These are phyloP conservation scores for Letharia lupina DNA, from an alignment of 495 filamentous ascomycete species.

Conservation along the genomic window DNA sequence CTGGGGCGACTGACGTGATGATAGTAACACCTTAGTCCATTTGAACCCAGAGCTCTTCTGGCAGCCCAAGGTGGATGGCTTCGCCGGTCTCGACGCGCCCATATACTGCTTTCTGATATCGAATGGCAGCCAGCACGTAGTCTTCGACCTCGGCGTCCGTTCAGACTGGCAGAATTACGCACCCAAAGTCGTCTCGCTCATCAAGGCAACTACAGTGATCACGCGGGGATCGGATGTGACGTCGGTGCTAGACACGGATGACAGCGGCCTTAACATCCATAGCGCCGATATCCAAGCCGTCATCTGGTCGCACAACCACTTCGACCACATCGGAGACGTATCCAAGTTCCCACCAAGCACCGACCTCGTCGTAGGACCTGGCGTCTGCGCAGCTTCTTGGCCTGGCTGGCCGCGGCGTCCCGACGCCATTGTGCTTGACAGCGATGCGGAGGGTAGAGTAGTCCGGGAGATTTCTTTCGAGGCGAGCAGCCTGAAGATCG, in stretches of 20 bases:
- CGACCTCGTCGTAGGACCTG: constrained; percentile 29
- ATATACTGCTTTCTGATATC: constrained; percentile 14
- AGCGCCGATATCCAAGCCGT: constrained; percentile 2
- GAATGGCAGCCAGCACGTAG: background rate
- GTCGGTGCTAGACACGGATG: constrained; percentile 41
- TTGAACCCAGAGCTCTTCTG: constrained; percentile 11
- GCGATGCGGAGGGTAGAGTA: constrained; percentile 31
- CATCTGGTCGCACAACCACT: constrained; percentile 43
- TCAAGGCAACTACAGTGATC: constrained; percentile 28
- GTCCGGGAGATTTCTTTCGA: constrained; percentile 38
- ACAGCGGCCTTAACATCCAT: constrained; percentile 33
- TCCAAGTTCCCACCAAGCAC: constrained; percentile 29
- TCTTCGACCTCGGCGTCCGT: constrained; percentile 53
- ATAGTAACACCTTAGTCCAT: constrained; percentile 11
- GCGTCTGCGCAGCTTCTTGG: constrained; percentile 23
- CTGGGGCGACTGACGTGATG: background rate
- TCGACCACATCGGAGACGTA: constrained; percentile 32
- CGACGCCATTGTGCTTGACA: constrained; percentile 18
- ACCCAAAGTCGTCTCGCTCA: constrained; percentile 26
- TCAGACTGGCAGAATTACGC: constrained; percentile 43
- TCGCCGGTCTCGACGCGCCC: constrained; percentile 9
- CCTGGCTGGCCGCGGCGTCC: constrained; percentile 27
- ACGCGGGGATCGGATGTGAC: constrained; percentile 39
- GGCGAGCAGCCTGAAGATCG: constrained; percentile 31
- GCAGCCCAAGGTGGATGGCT: constrained; percentile 7